phyloP scores from a whole-genome alignment of 2,329 filamentous ascomycete species.

The Aureobasidium namibiae region DNA sequence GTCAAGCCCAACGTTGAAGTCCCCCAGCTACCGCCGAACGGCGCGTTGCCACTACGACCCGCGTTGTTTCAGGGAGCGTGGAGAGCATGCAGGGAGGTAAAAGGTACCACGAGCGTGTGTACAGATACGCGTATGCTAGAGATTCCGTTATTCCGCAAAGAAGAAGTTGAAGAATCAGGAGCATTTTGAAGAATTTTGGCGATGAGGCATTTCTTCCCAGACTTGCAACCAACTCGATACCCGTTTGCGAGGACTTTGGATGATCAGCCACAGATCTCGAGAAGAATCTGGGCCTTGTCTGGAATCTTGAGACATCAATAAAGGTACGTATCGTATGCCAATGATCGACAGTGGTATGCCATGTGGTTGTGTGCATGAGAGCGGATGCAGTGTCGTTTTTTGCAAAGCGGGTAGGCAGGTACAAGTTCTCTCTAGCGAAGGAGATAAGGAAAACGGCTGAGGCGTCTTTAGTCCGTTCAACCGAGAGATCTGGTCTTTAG shows the following conservation, averaged over 20 bases:
- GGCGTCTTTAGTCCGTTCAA: neutral
- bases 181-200: neutral
- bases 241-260: neutral
- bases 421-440: neutral
- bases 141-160: no score
- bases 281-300: neutral
- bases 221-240: neutral
- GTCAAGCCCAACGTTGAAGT: slow-evolving; percentile 4
- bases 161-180: no score
- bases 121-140: neutral
- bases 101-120: neutral
- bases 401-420: neutral
- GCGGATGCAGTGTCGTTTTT: neutral
- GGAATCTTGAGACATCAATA: slow-evolving; percentile 1
- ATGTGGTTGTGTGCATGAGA: neutral
- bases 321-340: neutral
- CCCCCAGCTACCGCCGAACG: neutral
- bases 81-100: neutral
- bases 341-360: neutral
- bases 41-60: slow-evolving; percentile 9
- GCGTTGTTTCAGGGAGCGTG: neutral
- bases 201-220: neutral
- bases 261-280: neutral
- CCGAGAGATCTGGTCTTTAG: neutral
- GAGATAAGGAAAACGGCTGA: neutral